Evolutionary conservation across 495 filamentous ascomycete species (phyloP), one percentile per base, ranked within the genome.

Genomic region (Penicillium goetzii): DNA sequence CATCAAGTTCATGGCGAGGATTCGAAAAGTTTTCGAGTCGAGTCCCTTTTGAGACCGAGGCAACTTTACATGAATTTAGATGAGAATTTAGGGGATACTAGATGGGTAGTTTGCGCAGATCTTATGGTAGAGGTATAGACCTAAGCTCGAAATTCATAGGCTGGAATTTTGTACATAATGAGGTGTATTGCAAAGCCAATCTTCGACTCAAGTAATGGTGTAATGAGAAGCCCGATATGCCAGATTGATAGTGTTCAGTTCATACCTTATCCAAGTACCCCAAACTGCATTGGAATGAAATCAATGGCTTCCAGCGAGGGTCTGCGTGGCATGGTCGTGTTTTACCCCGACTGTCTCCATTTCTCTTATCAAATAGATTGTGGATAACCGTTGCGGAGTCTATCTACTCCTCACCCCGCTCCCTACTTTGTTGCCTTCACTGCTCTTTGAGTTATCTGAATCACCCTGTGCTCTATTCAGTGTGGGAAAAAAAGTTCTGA

Each of bases 291-390:
- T 1, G 8, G 8, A 4, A 25, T 1, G 9, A 28, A 7, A 30
- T 32, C 25, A 21, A 53, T 33, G 5, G 28, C 6, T 0, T 19
- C 50, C 21, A 53, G 9, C 52, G 14, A 25, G 28, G 6, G 17
- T 14, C n/a, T 21, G 32, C 25, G n/a, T 4, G 30, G 25, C 8
- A 12, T 51, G 47, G 47, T 21, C 28, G 50, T 62, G 57, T 54
- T 53, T 57, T 65, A 61, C 58, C 17, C 56, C 50, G 33, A 66
- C 34, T 40, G 11, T 23, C 63, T 34, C 65, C 52, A 63, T 67
- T 63, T 63, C 61, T 67, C 60, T 67, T 67, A 67, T 67, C 61
- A 68, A 61, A 64, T 45, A 8, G 36, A 28, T 60, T 50, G 60
- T 26, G 23, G 65, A 67, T 63, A 63, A 59, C 56, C 38, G 34